phyloP scores from a whole-genome alignment of 1,139 yeast species.

The Diutina neorugosa region DNA sequence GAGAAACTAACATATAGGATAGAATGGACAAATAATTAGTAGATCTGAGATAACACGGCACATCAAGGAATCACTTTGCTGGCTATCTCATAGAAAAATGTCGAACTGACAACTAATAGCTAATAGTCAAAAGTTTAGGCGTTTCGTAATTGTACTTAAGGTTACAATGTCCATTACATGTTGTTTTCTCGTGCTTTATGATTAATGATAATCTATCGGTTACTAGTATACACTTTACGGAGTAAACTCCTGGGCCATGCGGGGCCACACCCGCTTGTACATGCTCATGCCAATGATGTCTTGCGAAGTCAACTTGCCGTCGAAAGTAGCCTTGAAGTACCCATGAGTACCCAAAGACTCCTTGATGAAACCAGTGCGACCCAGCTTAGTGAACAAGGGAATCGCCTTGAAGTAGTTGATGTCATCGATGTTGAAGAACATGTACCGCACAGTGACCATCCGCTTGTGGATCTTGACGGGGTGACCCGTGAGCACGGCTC shows the following conservation, averaged over 20 bases:
- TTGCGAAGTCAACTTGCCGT: conserved; percentile 81
- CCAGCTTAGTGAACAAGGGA: conserved; percentile 84
- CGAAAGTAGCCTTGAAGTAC: conserved; percentile 91
- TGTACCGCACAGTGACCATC: conserved; percentile 86
- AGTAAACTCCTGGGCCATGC: conserved; percentile 1
- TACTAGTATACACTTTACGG: neutral
- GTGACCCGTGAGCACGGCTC: conserved; percentile 84
- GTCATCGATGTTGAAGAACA: conserved; percentile 92
- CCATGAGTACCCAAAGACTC: conserved; percentile 98
- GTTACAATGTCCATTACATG: too few species aligned
- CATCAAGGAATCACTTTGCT: too few species aligned
- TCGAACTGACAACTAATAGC: too few species aligned
- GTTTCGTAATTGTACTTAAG: too few species aligned
- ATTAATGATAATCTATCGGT: neutral
- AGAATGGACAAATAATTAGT: neutral
- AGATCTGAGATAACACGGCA: neutral
- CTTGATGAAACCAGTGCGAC: conserved; percentile 87
- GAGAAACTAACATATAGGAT: conserved; percentile 15
- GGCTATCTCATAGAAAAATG: too few species aligned
- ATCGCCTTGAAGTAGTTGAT: conserved; percentile 84
- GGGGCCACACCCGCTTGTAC: conserved; percentile 89
- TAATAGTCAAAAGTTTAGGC: too few species aligned
- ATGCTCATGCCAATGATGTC: conserved; percentile 92
- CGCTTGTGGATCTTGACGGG: conserved; percentile 91
- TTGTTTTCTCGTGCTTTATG: neutral